These are phyloP conservation scores for Clonostachys chloroleuca DNA, from an alignment of 2,329 filamentous ascomycete genomes.

Conservation along the genomic window DNA sequence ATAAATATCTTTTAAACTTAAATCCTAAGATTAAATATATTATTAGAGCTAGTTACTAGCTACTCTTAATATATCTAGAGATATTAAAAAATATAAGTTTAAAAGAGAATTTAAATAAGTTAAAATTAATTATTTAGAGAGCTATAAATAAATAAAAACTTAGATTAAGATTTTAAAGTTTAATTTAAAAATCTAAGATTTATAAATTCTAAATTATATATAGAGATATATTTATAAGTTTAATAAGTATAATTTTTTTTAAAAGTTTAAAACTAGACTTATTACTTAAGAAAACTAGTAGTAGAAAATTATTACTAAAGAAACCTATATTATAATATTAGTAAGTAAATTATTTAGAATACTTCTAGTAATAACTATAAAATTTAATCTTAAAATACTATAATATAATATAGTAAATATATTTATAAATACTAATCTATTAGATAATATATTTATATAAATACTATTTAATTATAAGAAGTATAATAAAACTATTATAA, in stretches of 20 bases:
- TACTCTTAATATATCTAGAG: neutral
- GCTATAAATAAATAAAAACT: too few relatives aligned
- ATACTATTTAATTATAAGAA: neutral
- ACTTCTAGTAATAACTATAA: neutral
- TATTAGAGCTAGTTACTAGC: too few relatives aligned
- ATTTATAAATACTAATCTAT: neutral
- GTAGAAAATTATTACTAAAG: too few relatives aligned
- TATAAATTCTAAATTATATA: neutral
- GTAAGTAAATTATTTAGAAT: neutral
- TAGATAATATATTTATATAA: neutral
- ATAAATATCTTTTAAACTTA: neutral
- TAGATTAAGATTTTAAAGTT: neutral
- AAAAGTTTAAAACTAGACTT: neutral
- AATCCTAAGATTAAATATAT: too few relatives aligned
- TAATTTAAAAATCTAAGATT: neutral
- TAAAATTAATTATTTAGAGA: too few relatives aligned
- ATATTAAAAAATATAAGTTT: neutral
- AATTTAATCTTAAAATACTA: neutral
- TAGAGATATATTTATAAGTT: neutral
- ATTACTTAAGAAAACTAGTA: too few relatives aligned
- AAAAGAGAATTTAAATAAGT: too few relatives aligned
- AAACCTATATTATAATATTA: neutral
- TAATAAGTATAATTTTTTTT: neutral
- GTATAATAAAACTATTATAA: neutral
- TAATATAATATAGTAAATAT: neutral